These are phyloP conservation scores for Striga hermonthica DNA, from an alignment of 305 asterid genomes.

Conservation along the genomic window DNA sequence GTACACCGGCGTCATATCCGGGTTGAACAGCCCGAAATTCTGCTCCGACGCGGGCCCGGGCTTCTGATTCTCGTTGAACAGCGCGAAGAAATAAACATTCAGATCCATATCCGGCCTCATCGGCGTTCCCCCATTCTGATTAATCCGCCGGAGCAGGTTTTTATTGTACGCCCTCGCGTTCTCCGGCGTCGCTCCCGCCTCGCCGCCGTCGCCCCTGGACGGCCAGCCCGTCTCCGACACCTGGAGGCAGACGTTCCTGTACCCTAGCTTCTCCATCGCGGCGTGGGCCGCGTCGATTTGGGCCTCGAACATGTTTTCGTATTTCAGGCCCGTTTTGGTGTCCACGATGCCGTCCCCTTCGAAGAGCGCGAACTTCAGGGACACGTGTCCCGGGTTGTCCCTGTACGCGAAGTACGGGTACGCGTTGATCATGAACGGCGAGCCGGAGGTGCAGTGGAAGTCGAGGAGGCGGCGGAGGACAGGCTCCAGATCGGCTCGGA, in stretches of 20 bases:
- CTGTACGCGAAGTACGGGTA: constrained; percentile 83
- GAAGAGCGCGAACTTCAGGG: constrained; percentile 62
- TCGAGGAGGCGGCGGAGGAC: constrained; percentile 52
- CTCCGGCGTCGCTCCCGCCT: constrained; percentile 73
- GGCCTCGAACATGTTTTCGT: constrained; percentile 71
- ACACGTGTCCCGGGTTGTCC: constrained; percentile 53
- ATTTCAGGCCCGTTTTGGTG: constrained; percentile 44
- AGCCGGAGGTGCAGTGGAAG: constrained; percentile 56
- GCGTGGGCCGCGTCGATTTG: constrained; percentile 73
- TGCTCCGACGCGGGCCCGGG: constrained; percentile 83
- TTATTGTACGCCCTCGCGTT: constrained; percentile 70
- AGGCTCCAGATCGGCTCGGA: constrained; percentile 47
- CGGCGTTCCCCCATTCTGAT: constrained; percentile 66
- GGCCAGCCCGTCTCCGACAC: constrained; percentile 95
- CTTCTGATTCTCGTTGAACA: constrained; percentile 78
- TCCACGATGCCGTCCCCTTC: constrained; percentile 44
- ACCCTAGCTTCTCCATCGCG: constrained; percentile 61
- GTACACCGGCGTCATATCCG: constrained; percentile 72
- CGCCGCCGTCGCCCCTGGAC: constrained; percentile 52
- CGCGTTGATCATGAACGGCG: constrained; percentile 67
- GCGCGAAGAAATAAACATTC: constrained; percentile 67
- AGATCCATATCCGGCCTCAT: constrained; percentile 58
- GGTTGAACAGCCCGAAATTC: constrained; percentile 75
- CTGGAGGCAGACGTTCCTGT: constrained; percentile 60
- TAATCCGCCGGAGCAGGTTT: constrained; percentile 52